Base-by-base conservation (phyloP, 164 flowering plant genomes). In the Sextonia rubra region DNA sequence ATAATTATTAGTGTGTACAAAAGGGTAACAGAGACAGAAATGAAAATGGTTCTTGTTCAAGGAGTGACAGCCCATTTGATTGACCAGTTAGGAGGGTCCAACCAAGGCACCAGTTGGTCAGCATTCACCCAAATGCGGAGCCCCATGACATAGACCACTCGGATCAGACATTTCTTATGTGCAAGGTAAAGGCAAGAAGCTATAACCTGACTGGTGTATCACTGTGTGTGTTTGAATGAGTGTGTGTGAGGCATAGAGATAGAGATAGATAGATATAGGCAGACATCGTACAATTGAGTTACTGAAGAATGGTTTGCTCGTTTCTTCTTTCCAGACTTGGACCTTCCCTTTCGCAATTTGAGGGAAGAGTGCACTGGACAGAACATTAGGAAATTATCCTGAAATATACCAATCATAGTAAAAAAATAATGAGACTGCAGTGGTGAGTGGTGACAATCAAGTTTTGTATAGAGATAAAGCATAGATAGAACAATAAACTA, bases 261-360 rank as follows among this genome's bases (percentile, higher is more conserved):
- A 64, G 66, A 63, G 66, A 63, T 32, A 63, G 66, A 63, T 32
- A 63, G 66, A 63, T 37, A 63, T 37, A 63, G 66, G 26, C 37
- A 25, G n/a, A 5, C 47, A 37, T 12, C 67, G 72, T 81, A 88
- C 84, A 73, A 52, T 74, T 73, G 49, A 69, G 44, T n/a, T 26
- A 74, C 69, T 25, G 47, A 61, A 64, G 64, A 17, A 37, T 37
- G 11, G 65, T 69, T 74, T 27, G 72, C 70, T 26, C 47, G 20
- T 15, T 22, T 61, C 30, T 32, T 17, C 71, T 82, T 78, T 37
- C 11, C 44, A 52, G 77, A 69, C 69, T 73, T 79, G 68, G 81
- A 80, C 75, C 77, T 87, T 76, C 90, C 97, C 37, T 69, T 77
- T 64, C 96, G 98, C 78, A 94, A 89, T 71, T 73, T 85, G 58